Conservation (phyloP, 805 yeast species). For the Monosporozyma aerobia region DNA sequence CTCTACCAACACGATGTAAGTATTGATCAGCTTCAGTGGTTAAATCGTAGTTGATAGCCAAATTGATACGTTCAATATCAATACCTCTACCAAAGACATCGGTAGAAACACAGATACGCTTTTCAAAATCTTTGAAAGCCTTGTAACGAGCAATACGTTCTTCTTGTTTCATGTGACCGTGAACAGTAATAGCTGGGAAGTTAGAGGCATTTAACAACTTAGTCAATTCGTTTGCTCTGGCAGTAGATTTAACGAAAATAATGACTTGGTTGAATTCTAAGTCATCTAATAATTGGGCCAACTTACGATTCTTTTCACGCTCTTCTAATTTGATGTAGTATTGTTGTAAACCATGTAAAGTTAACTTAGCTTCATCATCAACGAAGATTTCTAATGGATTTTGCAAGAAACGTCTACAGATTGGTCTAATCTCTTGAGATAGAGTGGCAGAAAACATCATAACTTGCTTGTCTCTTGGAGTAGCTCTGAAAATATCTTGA, state of each 20-base stretch:
- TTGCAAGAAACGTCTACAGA: constrained; percentile 96
- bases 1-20: constrained; percentile 98
- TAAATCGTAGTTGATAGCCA: constrained; percentile 95
- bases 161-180: constrained; percentile 91
- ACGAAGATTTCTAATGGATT: constrained; percentile 95
- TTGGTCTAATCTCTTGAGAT: constrained; percentile 87
- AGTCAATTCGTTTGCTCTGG: constrained; percentile 87
- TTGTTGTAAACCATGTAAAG: constrained; percentile 97
- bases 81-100: constrained; percentile 99
- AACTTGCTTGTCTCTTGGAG: constrained; percentile 97
- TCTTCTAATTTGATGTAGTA: constrained; percentile 85
- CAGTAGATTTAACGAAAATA: constrained; percentile 85
- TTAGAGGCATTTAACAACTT: constrained; percentile 81
- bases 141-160: constrained; percentile 96
- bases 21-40: constrained; percentile 96
- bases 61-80: constrained; percentile 95
- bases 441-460: constrained; percentile 99
- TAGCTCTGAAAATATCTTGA: constrained; percentile 93
- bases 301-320: constrained; percentile 84
- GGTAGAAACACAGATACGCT: constrained; percentile 96
- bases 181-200: constrained; percentile 96
- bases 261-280: constrained; percentile 97
- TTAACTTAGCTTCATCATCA: constrained; percentile 94
- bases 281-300: constrained; percentile 85
- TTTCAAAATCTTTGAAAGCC: constrained; percentile 94